phyloP scores from a whole-genome alignment of 129 eudicot genomes.

The Flaveria sonorensis region DNA sequence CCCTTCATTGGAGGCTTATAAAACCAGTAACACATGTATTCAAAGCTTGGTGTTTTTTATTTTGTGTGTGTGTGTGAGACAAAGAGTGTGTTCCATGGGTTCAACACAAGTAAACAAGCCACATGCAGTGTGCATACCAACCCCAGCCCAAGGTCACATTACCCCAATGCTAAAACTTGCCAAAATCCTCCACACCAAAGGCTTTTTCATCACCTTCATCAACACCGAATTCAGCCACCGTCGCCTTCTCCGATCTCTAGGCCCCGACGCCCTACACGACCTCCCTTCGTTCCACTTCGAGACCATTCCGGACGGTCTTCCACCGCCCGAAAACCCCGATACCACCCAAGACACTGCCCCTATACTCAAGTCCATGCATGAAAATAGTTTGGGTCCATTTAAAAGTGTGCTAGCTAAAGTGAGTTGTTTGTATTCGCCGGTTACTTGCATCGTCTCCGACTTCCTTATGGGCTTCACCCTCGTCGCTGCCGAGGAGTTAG shows the following conservation, averaged over 20 bases:
- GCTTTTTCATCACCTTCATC: constrained; percentile 36
- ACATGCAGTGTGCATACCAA: constrained; percentile 37
- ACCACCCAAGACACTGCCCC: constrained; percentile 32
- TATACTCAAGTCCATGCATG: constrained; percentile 22
- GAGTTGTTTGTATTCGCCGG: constrained; percentile 31
- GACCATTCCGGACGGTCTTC: constrained; percentile 49
- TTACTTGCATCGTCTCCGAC: constrained; percentile 43
- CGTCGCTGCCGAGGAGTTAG: constrained; percentile 28
- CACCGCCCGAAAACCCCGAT: constrained; percentile 34
- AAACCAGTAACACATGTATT: constrained; percentile 2
- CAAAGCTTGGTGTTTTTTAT: background rate
- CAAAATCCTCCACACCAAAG: constrained; percentile 42
- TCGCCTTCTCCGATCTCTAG: constrained; percentile 37
- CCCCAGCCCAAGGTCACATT: constrained; percentile 41
- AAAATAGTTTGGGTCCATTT: constrained; percentile 37
- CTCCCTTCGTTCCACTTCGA: constrained; percentile 42
- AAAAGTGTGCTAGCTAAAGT: constrained; percentile 27
- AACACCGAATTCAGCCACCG: constrained; percentile 36
- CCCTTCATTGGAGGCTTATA: background rate
- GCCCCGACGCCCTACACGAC: constrained; percentile 25
- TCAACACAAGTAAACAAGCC: constrained; percentile 27
- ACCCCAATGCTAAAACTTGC: constrained; percentile 55
- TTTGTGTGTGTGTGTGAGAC: background rate
- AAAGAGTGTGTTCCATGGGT: background rate
- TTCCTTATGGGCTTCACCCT: constrained; percentile 39